phyloP scores from a whole-genome alignment of 2,329 filamentous ascomycete genomes.

The Fusarium circinatum region DNA sequence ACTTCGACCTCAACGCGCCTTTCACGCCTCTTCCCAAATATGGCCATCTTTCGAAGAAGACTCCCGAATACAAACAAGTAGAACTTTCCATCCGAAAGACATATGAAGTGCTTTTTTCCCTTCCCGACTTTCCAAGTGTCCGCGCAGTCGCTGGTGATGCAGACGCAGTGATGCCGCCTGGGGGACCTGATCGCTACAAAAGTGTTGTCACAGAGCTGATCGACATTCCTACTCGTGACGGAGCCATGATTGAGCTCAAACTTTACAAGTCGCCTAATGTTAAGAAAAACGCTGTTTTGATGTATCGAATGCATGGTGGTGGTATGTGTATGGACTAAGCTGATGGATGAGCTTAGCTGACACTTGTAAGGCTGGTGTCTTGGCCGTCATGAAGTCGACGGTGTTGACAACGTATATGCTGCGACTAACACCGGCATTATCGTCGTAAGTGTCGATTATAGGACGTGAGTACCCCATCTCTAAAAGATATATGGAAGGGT shows the following conservation, averaged over 20 bases:
- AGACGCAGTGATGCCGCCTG: constrained; percentile 32
- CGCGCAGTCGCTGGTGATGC: constrained; percentile 6
- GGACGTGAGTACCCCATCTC: constrained; percentile 11
- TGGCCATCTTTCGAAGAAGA: constrained; percentile 31
- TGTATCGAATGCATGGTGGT: constrained; percentile 42
- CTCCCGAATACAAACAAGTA: constrained; percentile 1
- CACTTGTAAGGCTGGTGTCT: constrained; percentile 30
- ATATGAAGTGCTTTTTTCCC: background rate
- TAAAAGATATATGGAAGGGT: rapidly evolving
- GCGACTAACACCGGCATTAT: constrained; percentile 27
- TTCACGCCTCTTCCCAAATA: constrained; percentile 33
- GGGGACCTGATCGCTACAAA: constrained; percentile 27
- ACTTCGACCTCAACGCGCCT: constrained; percentile 7
- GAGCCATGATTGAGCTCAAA: constrained; percentile 30
- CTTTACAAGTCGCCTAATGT: constrained; percentile 29
- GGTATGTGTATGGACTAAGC: constrained; percentile 8
- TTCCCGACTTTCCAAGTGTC: constrained; percentile 5
- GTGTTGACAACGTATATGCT: constrained; percentile 36
- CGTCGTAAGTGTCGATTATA: constrained; percentile 40
- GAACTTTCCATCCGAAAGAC: background rate
- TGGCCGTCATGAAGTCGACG: constrained; percentile 40
- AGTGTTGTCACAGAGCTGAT: constrained; percentile 27
- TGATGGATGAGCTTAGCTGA: background rate
- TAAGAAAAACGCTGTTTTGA: constrained; percentile 21
- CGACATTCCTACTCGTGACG: constrained; percentile 29